Evolutionary conservation across 2,329 filamentous ascomycete genomes (phyloP).

Genomic region (Hypoxylon sp.): DNA sequence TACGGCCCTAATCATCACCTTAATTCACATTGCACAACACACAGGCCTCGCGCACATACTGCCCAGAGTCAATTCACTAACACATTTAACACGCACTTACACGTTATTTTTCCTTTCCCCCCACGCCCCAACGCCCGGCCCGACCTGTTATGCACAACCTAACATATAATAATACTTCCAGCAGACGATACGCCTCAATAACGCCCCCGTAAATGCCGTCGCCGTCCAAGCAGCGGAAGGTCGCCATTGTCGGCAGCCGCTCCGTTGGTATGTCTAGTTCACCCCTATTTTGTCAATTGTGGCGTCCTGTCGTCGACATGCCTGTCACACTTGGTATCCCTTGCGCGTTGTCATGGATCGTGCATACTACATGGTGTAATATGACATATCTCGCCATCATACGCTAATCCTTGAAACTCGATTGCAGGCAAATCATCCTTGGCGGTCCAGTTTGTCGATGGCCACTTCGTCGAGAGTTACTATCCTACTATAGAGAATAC

Average conservation of each 20-base stretch:
- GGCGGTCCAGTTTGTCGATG: conserved; percentile 96
- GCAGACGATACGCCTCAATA: conserved; percentile 14
- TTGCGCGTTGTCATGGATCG: conserved; percentile 20
- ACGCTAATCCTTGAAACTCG: conserved; percentile 28
- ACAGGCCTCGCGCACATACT: conserved; percentile 8
- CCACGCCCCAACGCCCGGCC: conserved; percentile 15
- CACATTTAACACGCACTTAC: conserved; percentile 12
- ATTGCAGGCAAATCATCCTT: conserved; percentile 92
- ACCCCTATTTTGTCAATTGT: not conserved
- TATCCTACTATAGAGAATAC: conserved; percentile 99
- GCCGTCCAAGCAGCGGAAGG: conserved; percentile 82
- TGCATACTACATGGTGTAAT: conserved; percentile 25
- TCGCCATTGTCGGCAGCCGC: conserved; percentile 85
- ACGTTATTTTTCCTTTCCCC: conserved; percentile 13
- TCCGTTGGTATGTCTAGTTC: conserved; percentile 77
- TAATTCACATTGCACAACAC: conserved; percentile 3
- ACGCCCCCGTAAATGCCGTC: conserved; percentile 67
- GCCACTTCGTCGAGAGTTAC: conserved; percentile 98
- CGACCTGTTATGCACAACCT: conserved; percentile 34
- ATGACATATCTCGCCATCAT: conserved; percentile 28
- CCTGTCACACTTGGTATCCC: conserved; percentile 9
- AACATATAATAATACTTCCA: conserved; percentile 27
- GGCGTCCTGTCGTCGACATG: not conserved
- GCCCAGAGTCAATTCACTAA: conserved; percentile 15
- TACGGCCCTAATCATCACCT: not conserved